phyloP scores from a whole-genome alignment of 805 yeast genomes.

The Sungouiella blattae region DNA sequence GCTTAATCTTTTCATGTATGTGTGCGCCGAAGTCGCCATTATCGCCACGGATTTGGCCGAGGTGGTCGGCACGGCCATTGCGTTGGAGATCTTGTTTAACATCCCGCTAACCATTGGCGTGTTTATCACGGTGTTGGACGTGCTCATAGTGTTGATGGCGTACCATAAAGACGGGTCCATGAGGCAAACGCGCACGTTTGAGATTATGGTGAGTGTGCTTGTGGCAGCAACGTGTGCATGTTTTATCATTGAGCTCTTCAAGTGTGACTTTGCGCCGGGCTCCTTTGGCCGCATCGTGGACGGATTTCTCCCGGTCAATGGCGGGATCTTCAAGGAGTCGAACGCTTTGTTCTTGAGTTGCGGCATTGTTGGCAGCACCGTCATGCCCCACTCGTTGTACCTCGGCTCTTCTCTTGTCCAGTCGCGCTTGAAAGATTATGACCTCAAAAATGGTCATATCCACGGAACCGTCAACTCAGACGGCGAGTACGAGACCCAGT shows the following conservation, averaged over 20 bases:
- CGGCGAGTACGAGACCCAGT: slow-evolving; percentile 2
- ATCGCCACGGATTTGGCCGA: slow-evolving; percentile 93
- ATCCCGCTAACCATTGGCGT: slow-evolving; percentile 78
- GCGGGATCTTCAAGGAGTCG: slow-evolving; percentile 28
- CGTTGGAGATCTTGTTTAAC: slow-evolving; percentile 69
- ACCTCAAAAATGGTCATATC: slow-evolving; percentile 28
- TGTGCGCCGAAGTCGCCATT: slow-evolving; percentile 80
- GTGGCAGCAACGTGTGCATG: slow-evolving; percentile 76
- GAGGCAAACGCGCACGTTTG: slow-evolving; percentile 73
- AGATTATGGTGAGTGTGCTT: slow-evolving; percentile 63
- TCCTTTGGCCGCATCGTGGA: slow-evolving; percentile 48
- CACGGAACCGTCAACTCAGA: slow-evolving; percentile 3
- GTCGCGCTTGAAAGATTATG: slow-evolving; percentile 41
- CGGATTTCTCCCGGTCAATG: slow-evolving; percentile 64
- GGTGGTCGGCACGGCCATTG: slow-evolving; percentile 89
- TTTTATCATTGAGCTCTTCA: slow-evolving; percentile 65
- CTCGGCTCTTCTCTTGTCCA: slow-evolving; percentile 45
- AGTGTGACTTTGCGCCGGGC: slow-evolving; percentile 49
- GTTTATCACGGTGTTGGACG: slow-evolving; percentile 75
- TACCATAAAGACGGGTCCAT: slow-evolving; percentile 73
- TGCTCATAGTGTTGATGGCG: slow-evolving; percentile 70
- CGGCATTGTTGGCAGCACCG: slow-evolving; percentile 46
- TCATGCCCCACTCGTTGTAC: slow-evolving; percentile 45
- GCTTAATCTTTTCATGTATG: slow-evolving; percentile 60
- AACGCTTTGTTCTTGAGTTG: slow-evolving; percentile 42